Conservation (phyloP, 140 eudicot genomes). For the Anethum foeniculum region DNA sequence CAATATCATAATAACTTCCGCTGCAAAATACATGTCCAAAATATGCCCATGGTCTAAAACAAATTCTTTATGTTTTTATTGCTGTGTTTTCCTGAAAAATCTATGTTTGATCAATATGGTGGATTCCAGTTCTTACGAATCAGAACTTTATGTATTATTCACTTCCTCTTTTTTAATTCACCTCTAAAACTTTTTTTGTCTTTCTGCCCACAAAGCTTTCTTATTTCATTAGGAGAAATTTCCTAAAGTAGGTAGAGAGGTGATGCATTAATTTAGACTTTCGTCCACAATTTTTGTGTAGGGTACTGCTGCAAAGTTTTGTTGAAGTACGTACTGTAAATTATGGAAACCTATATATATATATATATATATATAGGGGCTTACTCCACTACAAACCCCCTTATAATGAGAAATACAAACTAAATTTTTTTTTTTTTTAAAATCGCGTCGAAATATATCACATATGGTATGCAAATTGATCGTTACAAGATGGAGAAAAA, state of each 20-base stretch:
- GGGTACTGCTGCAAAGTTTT: background rate
- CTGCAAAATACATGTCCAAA: background rate
- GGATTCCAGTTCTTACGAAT: background rate
- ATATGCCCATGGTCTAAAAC: background rate
- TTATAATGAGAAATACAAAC: no score
- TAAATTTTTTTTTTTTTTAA: no score
- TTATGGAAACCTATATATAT: background rate
- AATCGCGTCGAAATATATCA: no score
- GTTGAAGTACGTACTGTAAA: background rate
- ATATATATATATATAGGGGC: background rate
- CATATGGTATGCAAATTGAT: no score
- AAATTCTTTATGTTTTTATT: no score
- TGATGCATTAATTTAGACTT: background rate
- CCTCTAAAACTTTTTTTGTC: background rate
- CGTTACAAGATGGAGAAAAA: no score
- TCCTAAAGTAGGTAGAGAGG: background rate
- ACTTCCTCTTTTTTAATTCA: no score
- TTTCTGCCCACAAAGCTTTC: background rate
- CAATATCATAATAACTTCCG: background rate
- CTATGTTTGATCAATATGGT: background rate
- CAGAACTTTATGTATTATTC: background rate
- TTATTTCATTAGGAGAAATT: background rate
- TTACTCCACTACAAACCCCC: no score
- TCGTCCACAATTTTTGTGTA: background rate
- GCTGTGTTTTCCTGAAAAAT: background rate